Conservation (phyloP, 768 basidiomycete genomes). For the Mycena alexandri region DNA sequence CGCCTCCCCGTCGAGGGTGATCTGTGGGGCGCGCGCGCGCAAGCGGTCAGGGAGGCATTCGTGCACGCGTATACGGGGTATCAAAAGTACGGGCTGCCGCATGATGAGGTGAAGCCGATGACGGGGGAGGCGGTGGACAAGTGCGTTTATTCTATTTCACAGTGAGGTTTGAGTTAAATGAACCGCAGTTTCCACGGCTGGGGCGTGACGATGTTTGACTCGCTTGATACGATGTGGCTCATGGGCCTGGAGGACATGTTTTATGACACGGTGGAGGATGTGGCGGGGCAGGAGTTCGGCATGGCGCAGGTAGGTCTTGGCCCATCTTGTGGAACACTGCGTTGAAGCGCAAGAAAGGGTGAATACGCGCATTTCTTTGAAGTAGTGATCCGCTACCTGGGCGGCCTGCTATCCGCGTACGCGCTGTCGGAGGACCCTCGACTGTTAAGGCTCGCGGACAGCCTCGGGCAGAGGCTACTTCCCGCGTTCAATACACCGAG, state of each 20-base stretch:
- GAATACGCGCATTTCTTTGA: conserved; percentile 33
- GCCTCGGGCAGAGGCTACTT: conserved; percentile 67
- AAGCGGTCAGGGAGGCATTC: conserved; percentile 69
- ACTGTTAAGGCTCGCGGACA: conserved; percentile 66
- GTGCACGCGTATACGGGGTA: conserved; percentile 73
- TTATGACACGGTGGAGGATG: conserved; percentile 64
- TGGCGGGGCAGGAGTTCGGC: conserved; percentile 44
- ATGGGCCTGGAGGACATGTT: conserved; percentile 82
- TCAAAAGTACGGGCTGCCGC: conserved; percentile 60
- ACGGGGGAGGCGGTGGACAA: conserved; percentile 64
- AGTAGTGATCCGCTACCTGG: conserved; percentile 42
- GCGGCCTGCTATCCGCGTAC: conserved; percentile 35
- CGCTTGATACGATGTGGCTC: conserved; percentile 86
- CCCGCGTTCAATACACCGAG: conserved; percentile 68
- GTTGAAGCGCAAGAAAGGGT: neutral
- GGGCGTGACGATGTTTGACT: conserved; percentile 81
- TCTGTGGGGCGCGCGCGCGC: conserved; percentile 64
- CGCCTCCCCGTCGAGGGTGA: conserved; percentile 17
- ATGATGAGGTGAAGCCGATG: conserved; percentile 71
- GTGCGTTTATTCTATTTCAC: conserved; percentile 51
- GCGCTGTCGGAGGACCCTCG: conserved; percentile 40
- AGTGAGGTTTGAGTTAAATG: conserved; percentile 7
- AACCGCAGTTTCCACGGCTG: conserved; percentile 75
- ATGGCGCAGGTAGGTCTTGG: conserved; percentile 11
- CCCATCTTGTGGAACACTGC: neutral